Percentiles rank a stretch among this genome's conserved stretches.
Evolutionary conservation across 2,329 filamentous ascomycete species (phyloP).

Genomic region (Fusarium ramigenum): DNA sequence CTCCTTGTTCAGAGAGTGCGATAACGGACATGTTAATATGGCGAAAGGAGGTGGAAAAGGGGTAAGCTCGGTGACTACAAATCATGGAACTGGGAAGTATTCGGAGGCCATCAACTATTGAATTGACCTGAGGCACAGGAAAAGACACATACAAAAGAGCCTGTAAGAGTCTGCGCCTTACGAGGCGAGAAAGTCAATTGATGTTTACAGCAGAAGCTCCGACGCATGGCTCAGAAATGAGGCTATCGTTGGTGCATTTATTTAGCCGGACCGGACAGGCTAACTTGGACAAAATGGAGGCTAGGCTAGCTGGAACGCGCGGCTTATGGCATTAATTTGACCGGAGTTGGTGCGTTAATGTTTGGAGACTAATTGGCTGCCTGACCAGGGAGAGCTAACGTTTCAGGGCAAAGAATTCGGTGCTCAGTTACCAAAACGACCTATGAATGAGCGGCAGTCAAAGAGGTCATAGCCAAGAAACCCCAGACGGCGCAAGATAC

Average conservation of each 20-base stretch:
- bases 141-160: background rate
- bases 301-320: background rate
- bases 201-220: background rate
- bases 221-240: background rate
- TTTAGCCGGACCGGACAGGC: constrained; percentile 11
- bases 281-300: background rate
- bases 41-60: background rate
- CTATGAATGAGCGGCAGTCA: background rate
- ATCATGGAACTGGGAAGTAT: background rate
- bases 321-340: background rate
- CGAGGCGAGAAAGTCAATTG: constrained; percentile 2
- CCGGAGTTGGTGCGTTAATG: background rate
- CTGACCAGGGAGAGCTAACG: background rate
- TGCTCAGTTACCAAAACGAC: background rate
- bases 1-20: background rate
- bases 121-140: background rate
- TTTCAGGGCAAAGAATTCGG: background rate
- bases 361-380: background rate
- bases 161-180: background rate
- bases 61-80: background rate
- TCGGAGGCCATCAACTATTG: background rate
- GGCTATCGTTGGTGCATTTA: background rate
- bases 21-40: background rate
- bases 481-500: constrained; percentile 3
- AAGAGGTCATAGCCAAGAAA: constrained; percentile 4